A percentile compares a stretch with the other conserved stretches of the same genome.
Evolutionary conservation across 306 rosid genomes (phyloP).

Genomic region (Rosa rugosa): DNA sequence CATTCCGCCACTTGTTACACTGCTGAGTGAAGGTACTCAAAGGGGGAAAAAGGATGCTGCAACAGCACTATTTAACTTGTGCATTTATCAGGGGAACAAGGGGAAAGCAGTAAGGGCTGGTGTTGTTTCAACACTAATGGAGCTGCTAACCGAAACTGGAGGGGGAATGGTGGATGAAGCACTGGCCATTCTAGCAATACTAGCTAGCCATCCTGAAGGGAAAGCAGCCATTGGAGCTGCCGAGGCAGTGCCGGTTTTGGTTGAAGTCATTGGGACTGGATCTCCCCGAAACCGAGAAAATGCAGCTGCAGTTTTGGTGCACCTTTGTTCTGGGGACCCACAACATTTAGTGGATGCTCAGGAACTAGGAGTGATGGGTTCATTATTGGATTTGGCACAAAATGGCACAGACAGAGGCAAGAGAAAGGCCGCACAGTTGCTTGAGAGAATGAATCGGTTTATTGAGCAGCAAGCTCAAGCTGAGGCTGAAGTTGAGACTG

Average conservation of each 20-base stretch:
- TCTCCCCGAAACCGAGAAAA: conserved; percentile 96
- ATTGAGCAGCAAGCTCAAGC: conserved; percentile 55
- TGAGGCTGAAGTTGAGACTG: conserved; percentile 25
- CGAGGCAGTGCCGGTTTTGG: conserved; percentile 86
- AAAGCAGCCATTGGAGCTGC: conserved; percentile 76
- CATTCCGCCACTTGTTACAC: conserved; percentile 80
- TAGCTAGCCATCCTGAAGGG: conserved; percentile 92
- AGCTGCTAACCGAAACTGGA: conserved; percentile 71
- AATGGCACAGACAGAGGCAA: conserved; percentile 94
- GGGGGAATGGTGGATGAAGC: conserved; percentile 99
- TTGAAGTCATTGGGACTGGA: conserved; percentile 74
- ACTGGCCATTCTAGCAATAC: conserved; percentile 87
- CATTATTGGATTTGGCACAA: conserved; percentile 71
- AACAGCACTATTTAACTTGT: conserved; percentile 92
- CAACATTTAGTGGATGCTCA: conserved; percentile 70
- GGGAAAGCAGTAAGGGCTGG: conserved; percentile 97
- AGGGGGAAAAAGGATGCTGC: conserved; percentile 99
- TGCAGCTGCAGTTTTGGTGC: conserved; percentile 91
- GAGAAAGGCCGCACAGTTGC: conserved; percentile 84
- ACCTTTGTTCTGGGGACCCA: conserved; percentile 82
- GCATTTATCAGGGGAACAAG: conserved; percentile 96
- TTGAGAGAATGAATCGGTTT: conserved; percentile 77
- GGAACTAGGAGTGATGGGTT: conserved; percentile 62
- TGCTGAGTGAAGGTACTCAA: conserved; percentile 89
- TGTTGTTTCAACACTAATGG: conserved; percentile 86